These are phyloP conservation scores for Chytriomyces sp. DNA, from an alignment of 192 early-diverging fungal species.

Conservation along the genomic window DNA sequence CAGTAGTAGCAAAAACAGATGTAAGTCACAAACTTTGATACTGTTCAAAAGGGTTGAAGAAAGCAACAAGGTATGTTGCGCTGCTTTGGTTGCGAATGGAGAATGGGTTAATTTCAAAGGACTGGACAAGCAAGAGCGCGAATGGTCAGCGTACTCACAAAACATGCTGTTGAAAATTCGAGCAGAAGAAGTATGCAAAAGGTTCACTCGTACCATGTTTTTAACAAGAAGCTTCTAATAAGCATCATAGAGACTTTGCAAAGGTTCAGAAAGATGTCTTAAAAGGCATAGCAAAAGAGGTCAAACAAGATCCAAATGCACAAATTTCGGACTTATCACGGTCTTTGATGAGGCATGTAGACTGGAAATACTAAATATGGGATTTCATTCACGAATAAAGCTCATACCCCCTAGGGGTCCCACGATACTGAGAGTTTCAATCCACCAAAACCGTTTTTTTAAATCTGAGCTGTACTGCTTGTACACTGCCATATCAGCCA, in stretches of 20 bases:
- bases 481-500: not conserved
- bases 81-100: conserved; percentile 3
- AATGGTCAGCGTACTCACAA: not conserved
- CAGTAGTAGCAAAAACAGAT: not conserved
- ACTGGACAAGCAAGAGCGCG: not conserved
- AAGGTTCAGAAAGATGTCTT: not conserved
- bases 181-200: not conserved
- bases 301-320: not conserved
- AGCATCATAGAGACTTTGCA: not conserved
- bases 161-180: not conserved
- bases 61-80: too few relatives aligned
- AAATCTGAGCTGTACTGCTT: not conserved
- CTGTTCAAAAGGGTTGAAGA: too few relatives aligned
- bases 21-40: too few relatives aligned
- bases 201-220: not conserved
- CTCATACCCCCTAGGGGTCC: not conserved
- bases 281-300: not conserved
- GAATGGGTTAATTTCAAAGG: not conserved
- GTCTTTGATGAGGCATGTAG: too few relatives aligned
- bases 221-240: not conserved
- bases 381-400: not conserved
- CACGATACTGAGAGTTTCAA: not conserved
- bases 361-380: not conserved
- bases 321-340: not conserved
- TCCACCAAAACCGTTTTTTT: not conserved